Percentiles rank a stretch among this genome's conserved stretches.
phyloP scores from a whole-genome alignment of 441 rosid genomes.

The Eutrema salsugineum region DNA sequence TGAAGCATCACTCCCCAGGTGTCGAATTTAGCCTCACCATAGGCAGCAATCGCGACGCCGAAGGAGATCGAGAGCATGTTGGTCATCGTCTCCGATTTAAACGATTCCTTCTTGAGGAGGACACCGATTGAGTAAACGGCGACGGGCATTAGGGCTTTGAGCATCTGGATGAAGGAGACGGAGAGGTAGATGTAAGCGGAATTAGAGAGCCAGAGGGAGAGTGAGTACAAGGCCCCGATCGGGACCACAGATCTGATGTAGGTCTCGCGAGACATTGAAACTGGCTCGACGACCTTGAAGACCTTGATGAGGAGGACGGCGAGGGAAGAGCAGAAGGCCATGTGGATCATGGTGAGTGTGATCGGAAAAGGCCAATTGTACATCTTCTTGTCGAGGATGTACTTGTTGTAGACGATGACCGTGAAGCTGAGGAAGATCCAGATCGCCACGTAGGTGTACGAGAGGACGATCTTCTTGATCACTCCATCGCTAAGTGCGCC shows the following conservation, averaged over 20 bases:
- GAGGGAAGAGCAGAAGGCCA: conserved; percentile 87
- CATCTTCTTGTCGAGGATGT: conserved; percentile 98
- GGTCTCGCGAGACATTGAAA: conserved; percentile 76
- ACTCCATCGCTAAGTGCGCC: conserved; percentile 82
- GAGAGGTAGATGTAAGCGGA: conserved; percentile 68
- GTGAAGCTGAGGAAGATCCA: conserved; percentile 99
- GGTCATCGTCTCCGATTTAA: conserved; percentile 72
- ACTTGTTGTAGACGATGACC: conserved; percentile 97
- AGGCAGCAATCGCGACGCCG: conserved; percentile 71
- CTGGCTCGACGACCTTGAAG: conserved; percentile 89
- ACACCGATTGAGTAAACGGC: conserved; percentile 96
- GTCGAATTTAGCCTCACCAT: conserved; percentile 47
- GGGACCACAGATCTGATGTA: conserved; percentile 89
- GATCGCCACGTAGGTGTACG: conserved; percentile 87
- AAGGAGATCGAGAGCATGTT: conserved; percentile 93
- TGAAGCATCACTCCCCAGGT: conserved; percentile 84
- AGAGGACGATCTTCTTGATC: conserved; percentile 80
- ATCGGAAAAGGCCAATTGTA: conserved; percentile 97
- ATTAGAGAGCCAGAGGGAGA: conserved; percentile 91
- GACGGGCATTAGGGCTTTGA: conserved; percentile 94
- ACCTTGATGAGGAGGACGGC: conserved; percentile 85
- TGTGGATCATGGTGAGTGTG: conserved; percentile 98
- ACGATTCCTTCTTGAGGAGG: conserved; percentile 55
- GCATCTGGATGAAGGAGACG: conserved; percentile 74
- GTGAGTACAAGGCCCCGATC: conserved; percentile 85